These are phyloP conservation scores for Vitis rupestris DNA, from an alignment of 164 flowering plant species.

Conservation along the genomic window DNA sequence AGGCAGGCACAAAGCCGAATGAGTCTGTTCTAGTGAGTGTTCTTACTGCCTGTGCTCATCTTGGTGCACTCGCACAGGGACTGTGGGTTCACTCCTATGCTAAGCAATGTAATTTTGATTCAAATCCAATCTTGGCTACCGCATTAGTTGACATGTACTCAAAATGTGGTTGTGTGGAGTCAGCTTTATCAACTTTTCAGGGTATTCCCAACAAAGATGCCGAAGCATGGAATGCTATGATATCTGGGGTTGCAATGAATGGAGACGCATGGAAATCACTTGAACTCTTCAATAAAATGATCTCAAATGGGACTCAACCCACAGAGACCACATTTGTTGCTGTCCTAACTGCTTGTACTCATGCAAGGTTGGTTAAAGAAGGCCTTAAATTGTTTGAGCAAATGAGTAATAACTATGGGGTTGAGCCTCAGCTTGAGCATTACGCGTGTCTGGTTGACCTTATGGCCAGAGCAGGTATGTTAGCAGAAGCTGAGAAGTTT, in stretches of 20 bases:
- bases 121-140: slow-evolving; percentile 53
- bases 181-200: slow-evolving; percentile 54
- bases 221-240: slow-evolving; percentile 70
- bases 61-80: slow-evolving; percentile 71
- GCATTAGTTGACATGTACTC: slow-evolving; percentile 72
- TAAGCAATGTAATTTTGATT: slow-evolving; percentile 23
- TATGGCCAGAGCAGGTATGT: slow-evolving; percentile 53
- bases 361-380: slow-evolving; percentile 49
- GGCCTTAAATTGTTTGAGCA: slow-evolving; percentile 49
- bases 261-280: slow-evolving; percentile 49
- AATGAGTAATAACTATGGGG: slow-evolving; percentile 40
- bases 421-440: slow-evolving; percentile 54
- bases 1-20: slow-evolving; percentile 41
- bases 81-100: slow-evolving; percentile 57
- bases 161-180: slow-evolving; percentile 53
- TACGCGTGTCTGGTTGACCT: slow-evolving; percentile 64
- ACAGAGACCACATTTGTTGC: slow-evolving; percentile 59
- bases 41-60: slow-evolving; percentile 62
- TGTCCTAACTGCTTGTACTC: slow-evolving; percentile 58
- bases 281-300: slow-evolving; percentile 48
- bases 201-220: slow-evolving; percentile 48
- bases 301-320: slow-evolving; percentile 39
- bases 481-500: slow-evolving; percentile 64
- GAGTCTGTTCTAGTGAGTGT: slow-evolving; percentile 57
- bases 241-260: slow-evolving; percentile 56